A percentile compares a stretch with the other conserved stretches of the same genome.
These are phyloP conservation scores for Solanum ossicruentum DNA, from an alignment of 257 asterid species.

Conservation along the genomic window DNA sequence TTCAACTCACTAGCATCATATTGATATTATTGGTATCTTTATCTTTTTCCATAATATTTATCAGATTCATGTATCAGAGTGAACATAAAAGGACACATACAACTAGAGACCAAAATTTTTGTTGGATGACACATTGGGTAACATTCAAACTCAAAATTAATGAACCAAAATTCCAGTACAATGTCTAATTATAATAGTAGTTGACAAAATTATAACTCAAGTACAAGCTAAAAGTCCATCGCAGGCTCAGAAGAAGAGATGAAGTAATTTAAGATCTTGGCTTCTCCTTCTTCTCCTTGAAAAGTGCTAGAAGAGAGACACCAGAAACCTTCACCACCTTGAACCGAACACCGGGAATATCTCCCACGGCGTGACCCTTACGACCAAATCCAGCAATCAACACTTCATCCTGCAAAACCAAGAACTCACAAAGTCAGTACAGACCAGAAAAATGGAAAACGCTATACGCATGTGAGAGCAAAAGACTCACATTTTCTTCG, in stretches of 20 bases:
- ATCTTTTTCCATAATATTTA: neutral
- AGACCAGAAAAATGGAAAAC: neutral
- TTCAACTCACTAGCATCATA: too few relatives aligned
- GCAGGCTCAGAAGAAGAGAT: neutral
- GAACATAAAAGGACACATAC: neutral
- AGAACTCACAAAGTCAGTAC: neutral
- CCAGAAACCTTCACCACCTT: conserved; percentile 90
- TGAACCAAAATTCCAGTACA: conserved; percentile 14
- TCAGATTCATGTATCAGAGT: neutral
- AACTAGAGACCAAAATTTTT: neutral
- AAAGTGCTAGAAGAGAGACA: conserved; percentile 59
- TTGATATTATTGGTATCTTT: too few relatives aligned
- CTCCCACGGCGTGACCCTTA: conserved; percentile 80
- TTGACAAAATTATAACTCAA: conserved; percentile 5
- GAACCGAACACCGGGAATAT: conserved; percentile 76
- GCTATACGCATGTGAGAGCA: neutral
- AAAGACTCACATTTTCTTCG: conserved; percentile 59
- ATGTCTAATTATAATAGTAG: neutral
- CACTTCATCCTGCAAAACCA: conserved; percentile 50
- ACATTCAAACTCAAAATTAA: neutral
- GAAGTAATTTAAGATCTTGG: conserved; percentile 43
- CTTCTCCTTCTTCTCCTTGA: conserved; percentile 66
- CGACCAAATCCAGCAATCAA: conserved; percentile 86
- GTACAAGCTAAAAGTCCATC: conserved; percentile 3
- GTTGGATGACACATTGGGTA: neutral